Evolutionary conservation across 106 monocot genomes (phyloP), one percentile per base, ranked within the genome.

Genomic region (Cymbidium sinense): DNA sequence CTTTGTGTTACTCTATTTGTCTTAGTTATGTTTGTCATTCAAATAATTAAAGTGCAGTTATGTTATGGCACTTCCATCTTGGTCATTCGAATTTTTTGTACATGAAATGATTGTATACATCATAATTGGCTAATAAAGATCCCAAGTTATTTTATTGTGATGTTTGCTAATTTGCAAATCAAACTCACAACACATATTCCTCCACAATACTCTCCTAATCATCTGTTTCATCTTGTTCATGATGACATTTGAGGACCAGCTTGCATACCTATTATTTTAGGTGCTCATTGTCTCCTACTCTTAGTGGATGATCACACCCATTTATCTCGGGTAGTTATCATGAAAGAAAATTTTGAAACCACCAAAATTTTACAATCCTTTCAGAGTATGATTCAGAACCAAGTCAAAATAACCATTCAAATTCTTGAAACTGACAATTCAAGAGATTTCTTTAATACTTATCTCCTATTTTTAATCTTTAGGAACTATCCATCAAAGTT

Each of bases 291-390:
- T 29, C 74, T 80, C 58, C 25, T 80, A 6, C 44, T 51, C 11
- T 80, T 80, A 29, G 52, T 80, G 54, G 80, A 80, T 43, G 58
- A 64, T n/a, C 34, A 77, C n/a, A 62, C 77, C 11, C 58, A 62
- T 21, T 21, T 77, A 19, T 61, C 34, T 7, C 64, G 62, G 77
- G 9, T 64, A 7, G 61, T 34, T 15, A 18, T 77, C 25, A 36
- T 77, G 21, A 70, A 79, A 70, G 33, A 28, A 70, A 70, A 70
- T 13, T 21, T 4, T 52, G 72, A 72, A 51, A 51, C 47, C 1
- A 19, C 43, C 4, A 7, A 17, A 19, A 30, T 50, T 36, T 79
- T 79, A 7, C 18, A 51, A 52, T 13, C 20, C 17, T 79, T 79
- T 51, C 51, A 71, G 23, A 70, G 72, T 2, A 15, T 54, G 27